phyloP scores from a whole-genome alignment of 2,329 filamentous ascomycete species.

The Trichoderma sp. region DNA sequence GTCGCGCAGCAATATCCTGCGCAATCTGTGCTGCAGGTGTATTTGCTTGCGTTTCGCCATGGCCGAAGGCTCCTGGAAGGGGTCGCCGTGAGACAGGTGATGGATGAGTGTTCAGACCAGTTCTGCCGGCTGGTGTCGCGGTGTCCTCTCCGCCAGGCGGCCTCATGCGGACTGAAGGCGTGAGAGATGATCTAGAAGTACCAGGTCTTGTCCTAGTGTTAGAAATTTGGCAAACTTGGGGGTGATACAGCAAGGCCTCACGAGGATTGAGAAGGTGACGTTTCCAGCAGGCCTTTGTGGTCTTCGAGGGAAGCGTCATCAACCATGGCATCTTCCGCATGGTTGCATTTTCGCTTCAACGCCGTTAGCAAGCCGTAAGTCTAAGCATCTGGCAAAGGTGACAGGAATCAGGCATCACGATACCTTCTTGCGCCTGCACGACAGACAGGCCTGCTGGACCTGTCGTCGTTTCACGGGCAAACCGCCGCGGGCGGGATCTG shows the following conservation, averaged over 20 bases:
- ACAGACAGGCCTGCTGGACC: slow-evolving; percentile 55
- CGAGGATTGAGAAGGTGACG: slow-evolving; percentile 33
- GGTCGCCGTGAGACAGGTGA: neutral
- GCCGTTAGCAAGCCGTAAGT: neutral
- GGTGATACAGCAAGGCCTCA: slow-evolving; percentile 24
- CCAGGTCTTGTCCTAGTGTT: neutral
- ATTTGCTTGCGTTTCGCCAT: slow-evolving; percentile 3
- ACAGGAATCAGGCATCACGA: neutral
- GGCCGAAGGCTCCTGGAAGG: neutral
- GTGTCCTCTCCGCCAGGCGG: neutral
- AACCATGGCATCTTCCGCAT: slow-evolving; percentile 36
- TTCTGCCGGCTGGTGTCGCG: neutral
- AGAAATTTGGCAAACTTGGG: neutral
- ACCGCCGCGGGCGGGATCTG: slow-evolving; percentile 48
- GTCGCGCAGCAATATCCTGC: slow-evolving; percentile 23
- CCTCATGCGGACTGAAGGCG: slow-evolving; percentile 1
- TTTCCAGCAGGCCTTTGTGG: slow-evolving; percentile 26
- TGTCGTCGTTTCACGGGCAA: slow-evolving; percentile 60
- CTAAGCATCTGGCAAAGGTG: neutral
- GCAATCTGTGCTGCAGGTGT: neutral
- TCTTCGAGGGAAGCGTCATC: slow-evolving; percentile 33
- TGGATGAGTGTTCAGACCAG: neutral
- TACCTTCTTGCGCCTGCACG: slow-evolving; percentile 56
- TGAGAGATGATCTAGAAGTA: slow-evolving; percentile 11
- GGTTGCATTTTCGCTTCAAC: slow-evolving; percentile 44